A percentile compares a stretch with the other conserved stretches of the same genome.
Evolutionary conservation across 352 stramenopile genomes (phyloP).

Genomic region (Globisporangium echinulatum): DNA sequence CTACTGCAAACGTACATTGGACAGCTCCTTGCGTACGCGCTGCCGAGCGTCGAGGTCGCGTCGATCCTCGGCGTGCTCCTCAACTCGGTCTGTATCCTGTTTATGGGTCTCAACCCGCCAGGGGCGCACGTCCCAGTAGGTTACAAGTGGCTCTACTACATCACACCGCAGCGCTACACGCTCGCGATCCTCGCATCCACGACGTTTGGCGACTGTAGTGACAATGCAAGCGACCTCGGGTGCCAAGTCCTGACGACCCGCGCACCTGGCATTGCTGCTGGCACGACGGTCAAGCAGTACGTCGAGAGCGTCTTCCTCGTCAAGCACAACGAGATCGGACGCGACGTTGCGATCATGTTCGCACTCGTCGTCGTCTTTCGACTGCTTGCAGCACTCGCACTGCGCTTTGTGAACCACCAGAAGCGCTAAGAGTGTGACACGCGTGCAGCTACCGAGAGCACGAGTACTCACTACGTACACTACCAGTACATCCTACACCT

Average conservation of each 20-base stretch:
- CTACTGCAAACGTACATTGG: constrained; percentile 16
- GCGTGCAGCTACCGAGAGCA: too few relatives aligned
- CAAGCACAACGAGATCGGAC: constrained; percentile 14
- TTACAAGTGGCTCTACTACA: constrained; percentile 13
- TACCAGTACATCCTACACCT: too few relatives aligned
- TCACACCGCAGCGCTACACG: constrained; percentile 14
- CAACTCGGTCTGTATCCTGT: constrained; percentile 39
- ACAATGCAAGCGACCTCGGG: constrained; percentile 1
- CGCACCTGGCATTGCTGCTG: not conserved
- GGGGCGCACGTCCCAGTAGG: constrained; percentile 15
- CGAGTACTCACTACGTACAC: too few relatives aligned
- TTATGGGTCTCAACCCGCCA: constrained; percentile 41
- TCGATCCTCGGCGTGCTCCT: constrained; percentile 15
- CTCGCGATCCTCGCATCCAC: constrained; percentile 7
- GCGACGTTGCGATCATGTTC: constrained; percentile 9
- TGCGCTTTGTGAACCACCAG: constrained; percentile 23
- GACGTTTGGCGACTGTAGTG: constrained; percentile 6
- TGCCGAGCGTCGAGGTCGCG: constrained; percentile 15
- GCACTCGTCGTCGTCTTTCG: constrained; percentile 17
- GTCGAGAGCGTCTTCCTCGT: constrained; percentile 17
- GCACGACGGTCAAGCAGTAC: constrained; percentile 17
- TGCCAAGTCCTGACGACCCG: not conserved
- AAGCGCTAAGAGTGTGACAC: constrained; percentile 10
- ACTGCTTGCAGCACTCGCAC: constrained; percentile 14
- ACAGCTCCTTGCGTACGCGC: constrained; percentile 10